phyloP scores from a whole-genome alignment of 2,329 filamentous ascomycete genomes.

The Fusarium chlamydosporum region DNA sequence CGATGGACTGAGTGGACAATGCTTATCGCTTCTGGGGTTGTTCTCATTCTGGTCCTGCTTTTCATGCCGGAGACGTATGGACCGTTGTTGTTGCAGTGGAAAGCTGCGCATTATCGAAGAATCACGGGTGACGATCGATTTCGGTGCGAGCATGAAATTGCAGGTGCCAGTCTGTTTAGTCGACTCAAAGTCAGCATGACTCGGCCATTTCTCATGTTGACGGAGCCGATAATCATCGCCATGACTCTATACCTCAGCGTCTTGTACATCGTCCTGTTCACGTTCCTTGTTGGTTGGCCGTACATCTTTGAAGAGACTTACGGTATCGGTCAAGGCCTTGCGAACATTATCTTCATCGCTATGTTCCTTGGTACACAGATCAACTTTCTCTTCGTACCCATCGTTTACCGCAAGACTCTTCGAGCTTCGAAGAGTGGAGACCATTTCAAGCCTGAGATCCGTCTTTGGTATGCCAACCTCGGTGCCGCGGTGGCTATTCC shows the following conservation, averaged over 20 bases:
- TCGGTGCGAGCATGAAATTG: slow-evolving; percentile 73
- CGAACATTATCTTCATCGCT: slow-evolving; percentile 61
- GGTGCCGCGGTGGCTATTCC: slow-evolving; percentile 60
- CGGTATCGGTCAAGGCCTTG: slow-evolving; percentile 58
- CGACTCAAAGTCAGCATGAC: slow-evolving; percentile 61
- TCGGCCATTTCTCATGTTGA: slow-evolving; percentile 58
- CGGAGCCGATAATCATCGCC: slow-evolving; percentile 58
- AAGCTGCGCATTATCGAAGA: slow-evolving; percentile 70
- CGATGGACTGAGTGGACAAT: slow-evolving; percentile 76
- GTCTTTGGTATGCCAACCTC: slow-evolving; percentile 61
- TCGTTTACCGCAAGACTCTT: slow-evolving; percentile 54
- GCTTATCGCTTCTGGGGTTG: slow-evolving; percentile 71
- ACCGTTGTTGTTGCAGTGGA: slow-evolving; percentile 68
- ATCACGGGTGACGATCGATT: slow-evolving; percentile 74
- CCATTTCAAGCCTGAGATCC: slow-evolving; percentile 55
- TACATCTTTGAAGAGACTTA: slow-evolving; percentile 64
- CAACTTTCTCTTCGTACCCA: slow-evolving; percentile 52
- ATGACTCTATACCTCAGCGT: slow-evolving; percentile 66
- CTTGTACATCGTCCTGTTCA: slow-evolving; percentile 68
- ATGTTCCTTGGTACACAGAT: slow-evolving; percentile 60
- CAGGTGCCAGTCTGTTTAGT: slow-evolving; percentile 66
- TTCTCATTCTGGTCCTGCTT: slow-evolving; percentile 69
- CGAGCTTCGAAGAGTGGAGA: slow-evolving; percentile 46
- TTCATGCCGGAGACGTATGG: slow-evolving; percentile 77
- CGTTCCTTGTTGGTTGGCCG: slow-evolving; percentile 66